Conservation (phyloP, 2,329 filamentous ascomycete genomes). For the Exophiala sp. region DNA sequence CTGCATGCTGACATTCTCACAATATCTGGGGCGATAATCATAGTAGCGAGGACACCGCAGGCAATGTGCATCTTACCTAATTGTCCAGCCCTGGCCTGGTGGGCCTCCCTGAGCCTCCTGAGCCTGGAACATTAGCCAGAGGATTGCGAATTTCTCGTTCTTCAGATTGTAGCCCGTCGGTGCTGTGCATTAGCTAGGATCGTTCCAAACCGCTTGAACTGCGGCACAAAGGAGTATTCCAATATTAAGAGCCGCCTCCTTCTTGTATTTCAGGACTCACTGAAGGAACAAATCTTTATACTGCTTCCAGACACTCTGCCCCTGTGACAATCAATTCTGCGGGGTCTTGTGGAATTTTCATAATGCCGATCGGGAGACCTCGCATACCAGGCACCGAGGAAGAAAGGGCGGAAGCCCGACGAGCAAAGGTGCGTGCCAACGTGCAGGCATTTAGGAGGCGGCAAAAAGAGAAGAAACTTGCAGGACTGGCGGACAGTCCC, state of each 20-base stretch:
- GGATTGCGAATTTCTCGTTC: too few species aligned
- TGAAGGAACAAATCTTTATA: too few species aligned
- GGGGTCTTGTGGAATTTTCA: neutral
- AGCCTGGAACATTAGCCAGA: too few species aligned
- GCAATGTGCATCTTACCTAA: too few species aligned
- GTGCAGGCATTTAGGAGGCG: constrained; percentile 22
- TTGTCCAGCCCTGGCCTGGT: too few species aligned
- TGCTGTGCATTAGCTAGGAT: neutral
- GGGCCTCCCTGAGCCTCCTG: too few species aligned
- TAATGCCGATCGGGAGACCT: constrained; percentile 20
- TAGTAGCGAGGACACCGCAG: too few species aligned
- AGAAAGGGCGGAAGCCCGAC: constrained; percentile 20
- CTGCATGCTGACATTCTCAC: too few species aligned
- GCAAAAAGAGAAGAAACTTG: constrained; percentile 20
- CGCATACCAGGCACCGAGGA: constrained; percentile 20
- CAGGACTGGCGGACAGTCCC: neutral
- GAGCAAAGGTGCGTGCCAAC: constrained; percentile 21
- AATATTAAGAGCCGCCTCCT: neutral
- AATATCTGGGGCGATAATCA: too few species aligned
- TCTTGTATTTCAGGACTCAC: neutral
- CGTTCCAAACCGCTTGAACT: neutral
- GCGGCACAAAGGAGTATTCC: neutral
- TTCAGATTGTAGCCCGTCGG: neutral
- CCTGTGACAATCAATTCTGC: too few species aligned
- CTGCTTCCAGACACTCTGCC: too few species aligned